Evolutionary conservation across 2,329 filamentous ascomycete genomes (phyloP).

Genomic region (Sporothrix inflata): DNA sequence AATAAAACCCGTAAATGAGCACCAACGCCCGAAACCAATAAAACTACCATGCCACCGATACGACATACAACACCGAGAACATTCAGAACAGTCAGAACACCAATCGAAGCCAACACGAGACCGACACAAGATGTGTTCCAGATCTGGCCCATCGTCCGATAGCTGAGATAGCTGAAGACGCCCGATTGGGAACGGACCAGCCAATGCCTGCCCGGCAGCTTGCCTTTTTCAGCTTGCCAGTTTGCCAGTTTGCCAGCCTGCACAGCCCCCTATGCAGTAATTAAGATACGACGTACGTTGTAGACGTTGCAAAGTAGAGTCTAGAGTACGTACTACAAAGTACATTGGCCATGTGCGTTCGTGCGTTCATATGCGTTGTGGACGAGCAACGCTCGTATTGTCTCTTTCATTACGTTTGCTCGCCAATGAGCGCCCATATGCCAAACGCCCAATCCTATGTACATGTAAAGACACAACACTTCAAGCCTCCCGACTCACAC

Average conservation of each 20-base stretch:
- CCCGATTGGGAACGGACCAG: not conserved
- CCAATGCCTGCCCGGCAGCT: slow-evolving; percentile 7
- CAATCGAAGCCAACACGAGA: not conserved
- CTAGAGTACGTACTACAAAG: too few relatives aligned
- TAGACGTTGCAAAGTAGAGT: too few relatives aligned
- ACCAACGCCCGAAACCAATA: not conserved
- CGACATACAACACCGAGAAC: too few relatives aligned
- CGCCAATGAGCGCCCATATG: not conserved
- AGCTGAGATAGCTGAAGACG: slow-evolving; percentile 2
- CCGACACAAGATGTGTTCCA: not conserved
- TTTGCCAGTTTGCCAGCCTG: too few relatives aligned
- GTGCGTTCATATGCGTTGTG: too few relatives aligned
- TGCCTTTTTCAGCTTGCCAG: slow-evolving; percentile 14
- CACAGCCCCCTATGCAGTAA: too few relatives aligned
- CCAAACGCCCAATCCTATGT: slow-evolving; percentile 4
- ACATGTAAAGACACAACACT: not conserved
- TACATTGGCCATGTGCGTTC: too few relatives aligned
- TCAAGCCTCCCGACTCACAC: not conserved
- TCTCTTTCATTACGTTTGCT: not conserved
- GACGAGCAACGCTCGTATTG: not conserved
- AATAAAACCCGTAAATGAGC: not conserved
- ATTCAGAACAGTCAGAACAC: too few relatives aligned
- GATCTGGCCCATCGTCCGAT: not conserved
- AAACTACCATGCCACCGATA: not conserved
- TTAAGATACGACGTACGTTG: too few relatives aligned